Conservation (phyloP, 2,329 filamentous ascomycete species). For the Colletotrichum godetiae region DNA sequence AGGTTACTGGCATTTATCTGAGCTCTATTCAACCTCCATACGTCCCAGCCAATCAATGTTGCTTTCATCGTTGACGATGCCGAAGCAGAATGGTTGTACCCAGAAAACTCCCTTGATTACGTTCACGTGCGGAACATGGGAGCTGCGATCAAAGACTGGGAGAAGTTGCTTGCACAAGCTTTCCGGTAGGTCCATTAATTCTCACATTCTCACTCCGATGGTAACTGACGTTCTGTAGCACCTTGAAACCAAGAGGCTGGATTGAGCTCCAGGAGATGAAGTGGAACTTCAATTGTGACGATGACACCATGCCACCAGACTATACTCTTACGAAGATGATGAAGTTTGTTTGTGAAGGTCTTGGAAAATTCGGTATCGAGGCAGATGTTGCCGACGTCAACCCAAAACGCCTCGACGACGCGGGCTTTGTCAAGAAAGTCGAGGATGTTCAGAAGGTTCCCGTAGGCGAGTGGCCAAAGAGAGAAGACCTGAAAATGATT, state of each 20-base stretch:
- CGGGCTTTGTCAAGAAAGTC: constrained; percentile 58
- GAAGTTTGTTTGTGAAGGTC: constrained; percentile 62
- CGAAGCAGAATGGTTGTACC: constrained; percentile 51
- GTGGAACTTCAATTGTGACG: constrained; percentile 52
- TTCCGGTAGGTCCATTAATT: constrained; percentile 45
- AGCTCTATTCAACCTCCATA: constrained; percentile 34
- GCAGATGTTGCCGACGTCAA: constrained; percentile 60
- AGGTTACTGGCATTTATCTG: constrained; percentile 18
- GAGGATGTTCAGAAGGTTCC: constrained; percentile 57
- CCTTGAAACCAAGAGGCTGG: constrained; percentile 57
- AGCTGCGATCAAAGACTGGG: constrained; percentile 47
- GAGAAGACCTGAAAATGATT: constrained; percentile 56
- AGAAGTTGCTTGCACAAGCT: constrained; percentile 56
- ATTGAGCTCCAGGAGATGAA: constrained; percentile 56
- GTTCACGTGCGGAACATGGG: constrained; percentile 52
- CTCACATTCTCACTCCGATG: background rate
- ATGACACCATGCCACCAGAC: constrained; percentile 46
- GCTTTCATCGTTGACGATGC: constrained; percentile 58
- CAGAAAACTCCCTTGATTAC: constrained; percentile 55
- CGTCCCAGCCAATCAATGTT: constrained; percentile 62
- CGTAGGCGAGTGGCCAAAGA: constrained; percentile 62
- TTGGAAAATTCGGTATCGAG: constrained; percentile 61
- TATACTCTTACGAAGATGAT: constrained; percentile 43
- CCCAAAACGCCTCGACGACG: constrained; percentile 57
- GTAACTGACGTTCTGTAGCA: constrained; percentile 23